Evolutionary conservation across 2,329 filamentous ascomycete genomes (phyloP).

Genomic region (Hypocreales sp.): DNA sequence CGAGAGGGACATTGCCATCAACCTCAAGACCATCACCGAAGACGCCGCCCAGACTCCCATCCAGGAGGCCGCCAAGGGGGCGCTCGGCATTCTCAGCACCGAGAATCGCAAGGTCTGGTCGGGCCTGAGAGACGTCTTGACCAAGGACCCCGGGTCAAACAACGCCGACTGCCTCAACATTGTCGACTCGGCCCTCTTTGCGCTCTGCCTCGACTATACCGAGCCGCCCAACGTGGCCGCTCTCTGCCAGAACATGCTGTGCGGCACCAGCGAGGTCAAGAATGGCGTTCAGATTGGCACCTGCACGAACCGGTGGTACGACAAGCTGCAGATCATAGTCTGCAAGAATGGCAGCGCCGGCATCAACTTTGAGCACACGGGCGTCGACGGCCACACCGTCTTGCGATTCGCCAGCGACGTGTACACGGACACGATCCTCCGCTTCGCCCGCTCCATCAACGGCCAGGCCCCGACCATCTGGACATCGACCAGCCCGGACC

Average conservation of each 20-base stretch:
- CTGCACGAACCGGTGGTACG: conserved; percentile 97
- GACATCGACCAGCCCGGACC: conserved; percentile 82
- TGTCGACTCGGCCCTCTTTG: conserved; percentile 84
- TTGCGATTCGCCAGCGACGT: conserved; percentile 90
- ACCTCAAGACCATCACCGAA: conserved; percentile 81
- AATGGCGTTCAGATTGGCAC: conserved; percentile 92
- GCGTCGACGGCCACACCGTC: conserved; percentile 93
- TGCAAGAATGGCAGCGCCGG: conserved; percentile 97
- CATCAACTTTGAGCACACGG: conserved; percentile 98
- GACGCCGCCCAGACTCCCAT: conserved; percentile 83
- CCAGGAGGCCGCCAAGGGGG: conserved; percentile 88
- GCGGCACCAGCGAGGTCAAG: conserved; percentile 81
- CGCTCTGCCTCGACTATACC: conserved; percentile 84
- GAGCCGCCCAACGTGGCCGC: conserved; percentile 68
- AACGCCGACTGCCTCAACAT: conserved; percentile 94
- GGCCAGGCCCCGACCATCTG: conserved; percentile 83
- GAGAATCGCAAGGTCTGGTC: conserved; percentile 97
- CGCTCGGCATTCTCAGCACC: conserved; percentile 82
- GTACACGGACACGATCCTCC: conserved; percentile 93
- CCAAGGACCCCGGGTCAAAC: conserved; percentile 73
- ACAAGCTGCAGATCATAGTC: conserved; percentile 97
- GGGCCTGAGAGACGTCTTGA: conserved; percentile 73
- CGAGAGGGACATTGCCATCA: conserved; percentile 82
- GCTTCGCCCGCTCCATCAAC: conserved; percentile 91
- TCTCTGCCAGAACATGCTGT: conserved; percentile 97